phyloP scores from a whole-genome alignment of 176 grass and related monocot species.

The Paspalum vaginatum region DNA sequence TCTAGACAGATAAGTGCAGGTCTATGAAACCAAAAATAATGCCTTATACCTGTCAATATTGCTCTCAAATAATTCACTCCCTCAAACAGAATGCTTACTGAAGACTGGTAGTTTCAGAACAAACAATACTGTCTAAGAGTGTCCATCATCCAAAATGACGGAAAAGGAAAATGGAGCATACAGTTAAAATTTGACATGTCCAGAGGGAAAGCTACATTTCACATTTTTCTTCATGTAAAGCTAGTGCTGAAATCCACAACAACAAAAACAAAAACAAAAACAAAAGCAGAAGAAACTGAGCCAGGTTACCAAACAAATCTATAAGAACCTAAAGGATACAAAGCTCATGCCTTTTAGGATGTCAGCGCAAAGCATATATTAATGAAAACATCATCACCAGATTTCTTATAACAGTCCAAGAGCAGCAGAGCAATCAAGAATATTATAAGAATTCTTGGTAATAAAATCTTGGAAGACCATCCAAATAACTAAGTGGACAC shows the following conservation, averaged over 20 bases:
- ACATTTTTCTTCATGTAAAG: background rate
- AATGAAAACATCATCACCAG: background rate
- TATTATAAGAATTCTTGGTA: background rate
- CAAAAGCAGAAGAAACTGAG: background rate
- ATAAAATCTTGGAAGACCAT: background rate
- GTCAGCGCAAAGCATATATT: conserved; percentile 8
- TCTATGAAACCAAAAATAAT: background rate
- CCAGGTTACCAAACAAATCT: background rate
- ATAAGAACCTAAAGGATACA: background rate
- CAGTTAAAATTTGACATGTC: conserved; percentile 5
- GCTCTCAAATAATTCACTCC: conserved; percentile 11
- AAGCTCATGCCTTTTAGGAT: background rate
- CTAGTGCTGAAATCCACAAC: background rate
- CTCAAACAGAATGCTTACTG: conserved; percentile 1
- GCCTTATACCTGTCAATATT: background rate
- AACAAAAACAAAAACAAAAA: background rate
- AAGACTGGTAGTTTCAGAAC: background rate
- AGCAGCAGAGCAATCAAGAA: background rate
- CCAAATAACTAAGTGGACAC: background rate
- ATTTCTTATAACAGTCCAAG: background rate
- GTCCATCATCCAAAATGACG: background rate
- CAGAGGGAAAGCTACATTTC: conserved; percentile 6
- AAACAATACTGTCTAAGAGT: background rate
- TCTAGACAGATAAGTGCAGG: conserved; percentile 11
- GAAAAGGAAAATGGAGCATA: background rate